Evolutionary conservation across 1,284 basidiomycete species (phyloP).

Genomic region (Porodaedalea pini): DNA sequence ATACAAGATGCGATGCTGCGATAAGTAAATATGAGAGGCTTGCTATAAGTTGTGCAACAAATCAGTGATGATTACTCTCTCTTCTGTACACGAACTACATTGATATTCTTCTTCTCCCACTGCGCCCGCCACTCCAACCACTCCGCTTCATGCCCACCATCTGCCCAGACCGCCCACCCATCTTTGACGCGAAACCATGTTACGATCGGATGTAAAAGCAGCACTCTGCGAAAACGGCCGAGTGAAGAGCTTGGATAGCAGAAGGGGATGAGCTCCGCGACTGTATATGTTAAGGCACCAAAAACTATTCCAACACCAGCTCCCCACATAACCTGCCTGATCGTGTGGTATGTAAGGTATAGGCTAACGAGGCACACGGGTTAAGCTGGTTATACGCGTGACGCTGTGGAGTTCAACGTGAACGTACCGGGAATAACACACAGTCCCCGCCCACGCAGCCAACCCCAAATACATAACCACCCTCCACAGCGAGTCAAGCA

Average conservation of each 20-base stretch:
- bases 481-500: conserved; percentile 51
- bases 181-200: conserved; percentile 72
- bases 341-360: conserved; percentile 71
- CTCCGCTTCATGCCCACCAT: conserved; percentile 64
- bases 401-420: neutral
- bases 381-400: neutral
- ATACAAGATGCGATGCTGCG: neutral
- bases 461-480: conserved; percentile 47
- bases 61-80: neutral
- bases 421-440: conserved; percentile 76
- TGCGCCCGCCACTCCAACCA: conserved; percentile 58
- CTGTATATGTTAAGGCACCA: conserved; percentile 54
- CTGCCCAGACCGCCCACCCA: conserved; percentile 76
- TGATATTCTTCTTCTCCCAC: conserved; percentile 33
- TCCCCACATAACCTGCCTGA: conserved; percentile 72
- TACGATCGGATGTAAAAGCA: conserved; percentile 57
- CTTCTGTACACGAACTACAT: neutral
- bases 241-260: conserved; percentile 49
- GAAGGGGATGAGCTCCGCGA: conserved; percentile 60
- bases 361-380: conserved; percentile 41
- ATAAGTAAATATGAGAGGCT: no score
- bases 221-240: conserved; percentile 44
- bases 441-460: conserved; percentile 51
- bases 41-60: no score
- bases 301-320: conserved; percentile 59